phyloP scores from a whole-genome alignment of 129 eudicot species.

The Lactuca saligna region DNA sequence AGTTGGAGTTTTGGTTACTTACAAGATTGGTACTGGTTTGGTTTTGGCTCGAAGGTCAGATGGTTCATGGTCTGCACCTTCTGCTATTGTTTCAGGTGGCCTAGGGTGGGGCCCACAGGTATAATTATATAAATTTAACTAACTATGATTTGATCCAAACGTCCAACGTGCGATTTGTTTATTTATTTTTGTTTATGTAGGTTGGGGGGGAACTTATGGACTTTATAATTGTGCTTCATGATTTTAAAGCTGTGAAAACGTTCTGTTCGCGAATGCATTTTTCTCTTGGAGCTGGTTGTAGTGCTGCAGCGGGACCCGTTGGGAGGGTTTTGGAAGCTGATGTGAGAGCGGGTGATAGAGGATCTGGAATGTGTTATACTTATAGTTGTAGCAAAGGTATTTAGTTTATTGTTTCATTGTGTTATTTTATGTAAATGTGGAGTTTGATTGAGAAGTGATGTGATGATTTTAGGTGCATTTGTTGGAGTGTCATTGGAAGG shows the following conservation, averaged over 20 bases:
- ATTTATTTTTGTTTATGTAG: slow-evolving; percentile 35
- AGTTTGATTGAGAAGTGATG: not conserved
- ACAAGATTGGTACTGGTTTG: slow-evolving; percentile 93
- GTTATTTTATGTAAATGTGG: not conserved
- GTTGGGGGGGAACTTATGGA: slow-evolving; percentile 98
- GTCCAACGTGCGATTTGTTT: not conserved
- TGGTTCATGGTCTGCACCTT: slow-evolving; percentile 99
- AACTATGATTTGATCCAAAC: no score
- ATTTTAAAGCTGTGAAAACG: slow-evolving; percentile 88
- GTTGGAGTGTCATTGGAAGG: slow-evolving; percentile 96
- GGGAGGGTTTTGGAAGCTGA: slow-evolving; percentile 99
- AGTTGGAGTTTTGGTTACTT: slow-evolving; percentile 74
- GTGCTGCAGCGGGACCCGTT: slow-evolving; percentile 99
- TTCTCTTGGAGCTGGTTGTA: slow-evolving; percentile 98
- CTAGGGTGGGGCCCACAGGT: slow-evolving; percentile 99
- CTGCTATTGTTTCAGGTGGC: slow-evolving; percentile 88
- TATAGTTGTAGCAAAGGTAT: slow-evolving; percentile 99
- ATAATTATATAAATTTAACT: slow-evolving; percentile 1
- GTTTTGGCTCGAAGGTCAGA: slow-evolving; percentile 89
- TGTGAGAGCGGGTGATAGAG: slow-evolving; percentile 93
- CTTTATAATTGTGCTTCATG: slow-evolving; percentile 96
- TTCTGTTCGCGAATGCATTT: slow-evolving; percentile 97
- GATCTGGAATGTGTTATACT: slow-evolving; percentile 97
- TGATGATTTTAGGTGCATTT: slow-evolving; percentile 73
- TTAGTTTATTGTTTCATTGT: not conserved